Evolutionary conservation across 2,329 filamentous ascomycete genomes (phyloP), one percentile per base, ranked within the genome.

Genomic region (Xylariaceae sp.): DNA sequence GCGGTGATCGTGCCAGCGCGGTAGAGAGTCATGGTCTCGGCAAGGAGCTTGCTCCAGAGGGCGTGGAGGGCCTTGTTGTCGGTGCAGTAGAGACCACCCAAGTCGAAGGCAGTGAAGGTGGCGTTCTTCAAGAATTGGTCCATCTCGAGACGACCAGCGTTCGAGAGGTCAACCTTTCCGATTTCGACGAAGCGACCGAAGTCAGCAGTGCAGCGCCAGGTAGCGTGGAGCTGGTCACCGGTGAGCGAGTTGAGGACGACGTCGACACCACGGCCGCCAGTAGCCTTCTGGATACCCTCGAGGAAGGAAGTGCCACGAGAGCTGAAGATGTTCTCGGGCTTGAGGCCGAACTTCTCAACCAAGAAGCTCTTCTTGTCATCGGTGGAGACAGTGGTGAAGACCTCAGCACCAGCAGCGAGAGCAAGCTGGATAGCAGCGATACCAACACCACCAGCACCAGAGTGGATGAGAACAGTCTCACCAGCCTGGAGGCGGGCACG

Each of bases 41-140:
- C 15, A 1, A 56, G 48, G 15, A 58, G 23, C n/a, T 34, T 5
- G 7, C 52, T 53, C 49, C 56, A 56, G 2, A 52, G 11, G 4
- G 35, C 4, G 18, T 53, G 49, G 4, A 61, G 51, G 1, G n/a
- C 1, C 65, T 67, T 3, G 62, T 61, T 51, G 72, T 66, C 42
- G 6, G 42, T 45, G 42, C 42, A 51, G 73, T 67, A 30, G 69
- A 67, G 23, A 58, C 73, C 42, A 9, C 18, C 47, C 4, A 78
- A 60, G 59, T 78, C 74, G 2, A 79, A 71, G 0, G 72, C 73
- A 0, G 73, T 66, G 56, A 78, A 78, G 7, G 70, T 73, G 2
- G 73, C 68, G 47, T 75, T 78, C 23, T 57, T 51, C 1, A 55
- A 18, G 51, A 60, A 60, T n/a, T 55, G 55, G n/a, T 55, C 55